Evolutionary conservation across 1,284 basidiomycete species (phyloP).

Genomic region (Pseudozyma hubeiensis): DNA sequence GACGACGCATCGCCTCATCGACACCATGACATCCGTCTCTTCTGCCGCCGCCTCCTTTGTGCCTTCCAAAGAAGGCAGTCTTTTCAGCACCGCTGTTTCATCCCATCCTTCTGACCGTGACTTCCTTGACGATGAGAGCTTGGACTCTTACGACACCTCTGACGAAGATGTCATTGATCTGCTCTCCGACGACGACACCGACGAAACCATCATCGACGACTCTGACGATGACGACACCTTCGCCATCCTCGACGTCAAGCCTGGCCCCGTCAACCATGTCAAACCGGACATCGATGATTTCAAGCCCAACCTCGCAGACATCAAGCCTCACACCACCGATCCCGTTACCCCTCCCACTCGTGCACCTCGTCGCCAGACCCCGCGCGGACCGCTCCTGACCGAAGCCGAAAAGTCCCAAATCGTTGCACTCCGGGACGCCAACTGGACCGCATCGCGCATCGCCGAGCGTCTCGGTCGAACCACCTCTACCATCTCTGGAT

Average conservation of each 20-base stretch:
- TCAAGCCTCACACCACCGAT: background rate
- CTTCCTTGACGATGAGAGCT: too few relatives aligned
- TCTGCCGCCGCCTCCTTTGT: too few relatives aligned
- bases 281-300: background rate
- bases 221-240: background rate
- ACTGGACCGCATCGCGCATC: slow-evolving; percentile 5
- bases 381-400: background rate
- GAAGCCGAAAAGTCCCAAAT: slow-evolving; percentile 12
- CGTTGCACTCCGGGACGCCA: slow-evolving; percentile 11
- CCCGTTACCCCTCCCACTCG: background rate
- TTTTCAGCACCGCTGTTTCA: too few relatives aligned
- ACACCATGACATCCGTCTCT: too few relatives aligned
- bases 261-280: slow-evolving; percentile 1
- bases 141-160: too few relatives aligned
- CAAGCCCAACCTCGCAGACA: background rate
- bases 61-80: too few relatives aligned
- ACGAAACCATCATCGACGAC: background rate
- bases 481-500: slow-evolving; percentile 1
- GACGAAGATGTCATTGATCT: too few relatives aligned
- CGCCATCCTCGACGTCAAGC: slow-evolving; percentile 5
- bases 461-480: slow-evolving; percentile 8
- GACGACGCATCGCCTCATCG: too few relatives aligned
- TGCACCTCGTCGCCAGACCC: too few relatives aligned
- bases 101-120: background rate
- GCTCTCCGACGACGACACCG: background rate